Conservation (phyloP, 169 alveolate genomes). For the Theileria parva region DNA sequence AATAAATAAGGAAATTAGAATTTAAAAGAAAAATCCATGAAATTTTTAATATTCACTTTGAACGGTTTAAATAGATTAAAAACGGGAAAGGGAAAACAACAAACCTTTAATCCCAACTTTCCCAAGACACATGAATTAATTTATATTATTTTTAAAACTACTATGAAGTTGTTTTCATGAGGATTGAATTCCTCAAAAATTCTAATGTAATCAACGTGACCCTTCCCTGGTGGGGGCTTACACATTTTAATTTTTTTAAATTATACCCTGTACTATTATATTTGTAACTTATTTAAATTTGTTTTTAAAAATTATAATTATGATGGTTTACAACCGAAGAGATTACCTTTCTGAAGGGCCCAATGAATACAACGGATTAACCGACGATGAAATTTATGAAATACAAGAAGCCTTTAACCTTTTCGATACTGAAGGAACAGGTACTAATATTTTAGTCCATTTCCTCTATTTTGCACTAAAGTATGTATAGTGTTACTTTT, state of each 20-base stretch:
- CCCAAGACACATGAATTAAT: background rate
- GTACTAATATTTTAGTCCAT: slow-evolving; percentile 40
- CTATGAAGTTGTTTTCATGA: slow-evolving; percentile 10
- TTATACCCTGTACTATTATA: background rate
- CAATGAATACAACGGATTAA: slow-evolving; percentile 86
- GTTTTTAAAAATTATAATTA: background rate
- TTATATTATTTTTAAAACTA: background rate
- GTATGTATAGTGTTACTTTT: background rate
- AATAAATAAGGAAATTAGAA: background rate
- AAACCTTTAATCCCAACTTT: background rate
- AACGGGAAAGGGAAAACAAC: slow-evolving; percentile 17
- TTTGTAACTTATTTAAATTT: background rate
- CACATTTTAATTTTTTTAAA: slow-evolving; percentile 2
- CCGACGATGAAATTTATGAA: slow-evolving; percentile 98
- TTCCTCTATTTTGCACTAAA: background rate
- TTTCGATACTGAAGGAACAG: slow-evolving; percentile 98
- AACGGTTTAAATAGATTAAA: background rate
- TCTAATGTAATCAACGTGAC: slow-evolving; percentile 9
- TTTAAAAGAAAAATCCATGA: background rate
- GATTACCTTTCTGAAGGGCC: slow-evolving; percentile 67
- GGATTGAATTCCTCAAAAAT: slow-evolving; percentile 17
- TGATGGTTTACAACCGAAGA: slow-evolving; percentile 51
- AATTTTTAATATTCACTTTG: background rate
- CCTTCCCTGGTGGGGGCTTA: slow-evolving; percentile 14
- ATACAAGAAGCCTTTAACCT: slow-evolving; percentile 98